Percentiles rank a stretch among this genome's conserved stretches.
These are phyloP conservation scores for Miamiensis avidus DNA, from an alignment of 169 alveolate genomes.

Conservation along the genomic window DNA sequence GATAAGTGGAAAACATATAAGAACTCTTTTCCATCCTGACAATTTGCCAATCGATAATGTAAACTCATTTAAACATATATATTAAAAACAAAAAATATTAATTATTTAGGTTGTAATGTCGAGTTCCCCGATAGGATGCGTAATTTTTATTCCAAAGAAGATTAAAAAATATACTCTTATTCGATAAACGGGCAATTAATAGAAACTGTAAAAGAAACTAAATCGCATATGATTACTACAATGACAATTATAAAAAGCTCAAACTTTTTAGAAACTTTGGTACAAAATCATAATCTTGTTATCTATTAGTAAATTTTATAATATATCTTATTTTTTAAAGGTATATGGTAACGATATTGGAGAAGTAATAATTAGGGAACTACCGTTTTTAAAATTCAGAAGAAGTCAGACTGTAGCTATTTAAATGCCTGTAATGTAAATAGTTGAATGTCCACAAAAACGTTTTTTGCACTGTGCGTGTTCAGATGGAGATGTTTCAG, in stretches of 20 bases:
- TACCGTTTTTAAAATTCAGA: slow-evolving; percentile 49
- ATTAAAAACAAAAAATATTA: background rate
- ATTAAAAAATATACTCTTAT: slow-evolving; percentile 60
- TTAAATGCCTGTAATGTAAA: slow-evolving; percentile 51
- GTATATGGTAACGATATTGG: slow-evolving; percentile 72
- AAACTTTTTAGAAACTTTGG: slow-evolving; percentile 48
- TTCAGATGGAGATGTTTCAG: slow-evolving; percentile 64
- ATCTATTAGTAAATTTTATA: too few species aligned
- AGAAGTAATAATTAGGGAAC: slow-evolving; percentile 47
- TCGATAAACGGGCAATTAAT: slow-evolving; percentile 73
- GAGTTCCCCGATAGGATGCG: slow-evolving; percentile 64
- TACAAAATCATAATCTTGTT: background rate
- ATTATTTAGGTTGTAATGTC: slow-evolving; percentile 17
- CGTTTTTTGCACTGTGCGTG: slow-evolving; percentile 60
- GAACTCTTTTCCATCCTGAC: slow-evolving; percentile 55
- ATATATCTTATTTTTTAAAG: background rate
- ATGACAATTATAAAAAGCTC: slow-evolving; percentile 44
- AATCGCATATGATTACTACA: slow-evolving; percentile 35
- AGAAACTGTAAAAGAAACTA: slow-evolving; percentile 47
- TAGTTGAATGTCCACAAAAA: slow-evolving; percentile 46
- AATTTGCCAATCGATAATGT: slow-evolving; percentile 52
- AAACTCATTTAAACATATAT: background rate
- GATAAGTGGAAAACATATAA: slow-evolving; percentile 38
- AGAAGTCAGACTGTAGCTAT: slow-evolving; percentile 42
- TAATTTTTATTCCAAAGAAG: slow-evolving; percentile 65